Evolutionary conservation across 163 green algal genomes (phyloP), one percentile per base, ranked within the genome.

Genomic region (Scenedesmus sp.): DNA sequence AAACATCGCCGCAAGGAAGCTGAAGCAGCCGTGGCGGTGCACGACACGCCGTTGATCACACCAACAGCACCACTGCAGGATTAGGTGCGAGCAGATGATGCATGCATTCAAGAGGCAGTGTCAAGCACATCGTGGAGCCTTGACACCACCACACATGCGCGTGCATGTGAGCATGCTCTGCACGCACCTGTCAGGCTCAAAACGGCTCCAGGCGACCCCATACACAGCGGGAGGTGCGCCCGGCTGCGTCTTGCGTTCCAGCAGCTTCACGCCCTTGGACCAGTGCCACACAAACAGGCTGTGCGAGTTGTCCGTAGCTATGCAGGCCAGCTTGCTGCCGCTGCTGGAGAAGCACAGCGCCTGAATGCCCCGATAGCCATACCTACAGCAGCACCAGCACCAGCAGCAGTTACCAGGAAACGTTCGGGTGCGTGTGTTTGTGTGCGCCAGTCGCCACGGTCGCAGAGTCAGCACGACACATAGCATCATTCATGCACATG

Each of bases 301-400:
- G 90, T 97, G 95, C 3, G 33, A 53, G 93, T 96, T 96, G 93
- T 97, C 95, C 2, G 90, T 94, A 59, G 90, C 88, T 1, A 97
- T 81, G 46, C 42, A 85, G 13, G 93, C 94, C n/a, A 97, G 89
- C 65, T 94, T 94, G n/a, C 82, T 92, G 56, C 94, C 93, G 65
- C 91, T 89, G 13, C 90, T 84, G 26, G 92, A 96, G 85, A 97
- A 97, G 83, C 81, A 90, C 26, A 92, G 37, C 6, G 93, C 94
- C 65, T 94, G 91, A 18, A 96, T 87, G 46, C 94, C 94, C 20
- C 94, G 90, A 83, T 94, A 93, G 46, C 93, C 93, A 68, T 93
- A 93, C 42, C 92, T 94, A 80, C 68, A 15, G 46, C 9, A 24
- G 26, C 33, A 89, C n/a, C 83, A 89, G 35, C 13, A 26, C 0